Evolutionary conservation across 805 yeast species (phyloP).

Genomic region (Kregervanrija fluxuum): DNA sequence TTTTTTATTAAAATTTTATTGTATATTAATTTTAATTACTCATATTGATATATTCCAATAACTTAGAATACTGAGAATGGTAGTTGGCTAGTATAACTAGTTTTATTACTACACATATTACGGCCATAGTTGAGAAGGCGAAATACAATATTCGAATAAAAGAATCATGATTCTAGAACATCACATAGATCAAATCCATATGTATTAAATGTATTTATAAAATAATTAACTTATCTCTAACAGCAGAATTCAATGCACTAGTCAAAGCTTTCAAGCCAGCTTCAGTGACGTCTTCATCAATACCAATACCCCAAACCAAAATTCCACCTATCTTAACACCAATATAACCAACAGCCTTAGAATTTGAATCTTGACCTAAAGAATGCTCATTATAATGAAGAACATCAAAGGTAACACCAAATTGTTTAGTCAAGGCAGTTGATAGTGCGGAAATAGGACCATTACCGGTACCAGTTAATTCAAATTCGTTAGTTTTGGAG

Average conservation of each 20-base stretch:
- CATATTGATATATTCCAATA: too few relatives aligned
- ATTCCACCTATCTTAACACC: constrained; percentile 11
- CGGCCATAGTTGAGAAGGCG: too few relatives aligned
- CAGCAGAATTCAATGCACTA: constrained; percentile 36
- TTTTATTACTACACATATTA: too few relatives aligned
- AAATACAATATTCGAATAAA: too few relatives aligned
- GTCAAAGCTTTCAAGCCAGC: constrained; percentile 46
- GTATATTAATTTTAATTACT: too few relatives aligned
- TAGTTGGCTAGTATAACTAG: too few relatives aligned
- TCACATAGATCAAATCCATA: not conserved
- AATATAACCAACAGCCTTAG: constrained; percentile 73
- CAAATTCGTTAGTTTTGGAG: constrained; percentile 25
- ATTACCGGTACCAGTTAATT: constrained; percentile 59
- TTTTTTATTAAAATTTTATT: too few relatives aligned
- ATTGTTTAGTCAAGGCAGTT: constrained; percentile 46
- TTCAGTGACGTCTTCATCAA: constrained; percentile 48
- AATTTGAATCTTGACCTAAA: constrained; percentile 61
- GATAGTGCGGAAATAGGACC: constrained; percentile 78
- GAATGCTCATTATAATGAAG: constrained; percentile 74
- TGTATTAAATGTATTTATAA: not conserved
- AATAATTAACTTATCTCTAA: constrained; percentile 17
- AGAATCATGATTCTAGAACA: not conserved
- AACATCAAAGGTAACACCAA: constrained; percentile 50
- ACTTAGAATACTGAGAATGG: too few relatives aligned
- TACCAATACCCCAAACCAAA: constrained; percentile 50